Percentiles rank a stretch among this genome's conserved stretches.
Evolutionary conservation across 1,139 yeast species (phyloP).

Genomic region (Yamadazyma blattariae): DNA sequence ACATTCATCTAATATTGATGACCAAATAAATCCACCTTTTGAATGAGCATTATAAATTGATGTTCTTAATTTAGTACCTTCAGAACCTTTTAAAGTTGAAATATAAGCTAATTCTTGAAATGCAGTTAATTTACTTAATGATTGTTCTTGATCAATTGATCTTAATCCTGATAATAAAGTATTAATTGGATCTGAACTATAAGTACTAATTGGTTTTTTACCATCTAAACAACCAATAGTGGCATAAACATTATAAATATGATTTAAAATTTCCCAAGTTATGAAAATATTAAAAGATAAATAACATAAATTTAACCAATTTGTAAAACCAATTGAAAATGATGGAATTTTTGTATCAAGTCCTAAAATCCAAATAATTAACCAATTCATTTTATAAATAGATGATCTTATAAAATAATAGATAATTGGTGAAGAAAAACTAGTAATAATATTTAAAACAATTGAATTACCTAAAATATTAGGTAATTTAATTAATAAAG

Average conservation of each 20-base stretch:
- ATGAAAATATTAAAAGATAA: constrained; percentile 39
- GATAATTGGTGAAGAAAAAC: constrained; percentile 40
- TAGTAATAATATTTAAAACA: constrained; percentile 27
- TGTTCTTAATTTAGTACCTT: constrained; percentile 42
- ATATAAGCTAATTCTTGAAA: constrained; percentile 70
- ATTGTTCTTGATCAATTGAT: constrained; percentile 40
- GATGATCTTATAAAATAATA: constrained; percentile 44
- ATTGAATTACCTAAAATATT: constrained; percentile 35
- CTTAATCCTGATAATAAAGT: constrained; percentile 74
- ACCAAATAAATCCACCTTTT: constrained; percentile 51
- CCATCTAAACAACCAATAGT: constrained; percentile 82
- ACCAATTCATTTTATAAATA: constrained; percentile 39
- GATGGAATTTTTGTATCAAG: constrained; percentile 34
- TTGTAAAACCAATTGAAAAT: constrained; percentile 34
- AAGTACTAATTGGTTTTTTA: constrained; percentile 63
- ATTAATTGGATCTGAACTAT: constrained; percentile 69
- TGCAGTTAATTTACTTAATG: constrained; percentile 63
- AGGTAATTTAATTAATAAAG: constrained; percentile 31
- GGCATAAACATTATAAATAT: constrained; percentile 68
- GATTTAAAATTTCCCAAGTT: constrained; percentile 63
- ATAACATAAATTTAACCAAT: constrained; percentile 34
- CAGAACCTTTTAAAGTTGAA: constrained; percentile 48
- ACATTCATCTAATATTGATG: constrained; percentile 58
- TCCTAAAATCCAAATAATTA: constrained; percentile 25
- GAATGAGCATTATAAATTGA: constrained; percentile 54